phyloP scores from a whole-genome alignment of 768 basidiomycete species.

The Rhizopogon vinicolor region DNA sequence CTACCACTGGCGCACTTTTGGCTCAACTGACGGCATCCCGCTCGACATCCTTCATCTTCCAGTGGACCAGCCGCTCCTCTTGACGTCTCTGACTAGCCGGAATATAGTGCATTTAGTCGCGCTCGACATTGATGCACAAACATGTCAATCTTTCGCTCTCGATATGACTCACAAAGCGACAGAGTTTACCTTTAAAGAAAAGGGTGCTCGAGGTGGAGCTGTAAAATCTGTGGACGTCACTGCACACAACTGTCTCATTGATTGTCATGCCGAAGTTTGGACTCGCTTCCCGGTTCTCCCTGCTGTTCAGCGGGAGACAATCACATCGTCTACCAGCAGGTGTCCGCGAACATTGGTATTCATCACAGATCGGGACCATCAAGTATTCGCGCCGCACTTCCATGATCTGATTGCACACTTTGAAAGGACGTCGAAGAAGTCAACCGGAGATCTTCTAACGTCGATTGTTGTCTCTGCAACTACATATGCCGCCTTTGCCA shows the following conservation, averaged over 20 bases:
- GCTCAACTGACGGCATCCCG: slow-evolving; percentile 40
- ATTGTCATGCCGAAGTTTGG: slow-evolving; percentile 46
- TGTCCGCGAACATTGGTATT: too few species aligned
- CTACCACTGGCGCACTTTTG: slow-evolving; percentile 57
- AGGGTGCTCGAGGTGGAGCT: slow-evolving; percentile 19
- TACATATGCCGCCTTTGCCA: too few species aligned
- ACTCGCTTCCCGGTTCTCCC: too few species aligned
- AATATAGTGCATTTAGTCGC: slow-evolving; percentile 38
- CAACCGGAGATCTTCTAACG: too few species aligned
- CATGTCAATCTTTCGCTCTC: slow-evolving; percentile 40
- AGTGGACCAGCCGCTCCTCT: slow-evolving; percentile 5
- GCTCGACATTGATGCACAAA: slow-evolving; percentile 28
- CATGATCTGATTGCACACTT: too few species aligned
- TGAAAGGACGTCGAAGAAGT: too few species aligned
- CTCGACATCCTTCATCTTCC: slow-evolving; percentile 28
- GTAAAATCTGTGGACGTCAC: slow-evolving; percentile 15
- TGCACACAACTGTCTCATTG: slow-evolving; percentile 46
- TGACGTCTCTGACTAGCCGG: slow-evolving; percentile 45
- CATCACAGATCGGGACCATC: too few species aligned
- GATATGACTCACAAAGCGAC: slow-evolving; percentile 52
- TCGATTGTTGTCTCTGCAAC: too few species aligned
- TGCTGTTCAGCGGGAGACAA: too few species aligned
- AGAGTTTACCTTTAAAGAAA: slow-evolving; percentile 51
- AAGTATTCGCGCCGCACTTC: too few species aligned
- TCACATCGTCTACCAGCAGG: too few species aligned